Evolutionary conservation across 2,329 filamentous ascomycete genomes (phyloP).

Genomic region (Sodiomyces alkalinus): DNA sequence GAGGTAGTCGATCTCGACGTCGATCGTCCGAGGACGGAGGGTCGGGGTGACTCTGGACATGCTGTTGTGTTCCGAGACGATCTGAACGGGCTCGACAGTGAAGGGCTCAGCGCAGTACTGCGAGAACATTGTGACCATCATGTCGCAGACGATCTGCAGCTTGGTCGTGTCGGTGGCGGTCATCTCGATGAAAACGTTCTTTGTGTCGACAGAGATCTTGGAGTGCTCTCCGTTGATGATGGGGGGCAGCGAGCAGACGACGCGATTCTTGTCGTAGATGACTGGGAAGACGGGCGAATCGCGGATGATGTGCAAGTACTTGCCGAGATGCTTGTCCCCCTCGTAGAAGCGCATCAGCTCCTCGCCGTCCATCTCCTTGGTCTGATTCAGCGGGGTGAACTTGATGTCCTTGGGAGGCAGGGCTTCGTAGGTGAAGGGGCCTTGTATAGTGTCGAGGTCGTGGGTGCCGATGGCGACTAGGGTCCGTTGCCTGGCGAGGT

Average conservation of each 20-base stretch:
- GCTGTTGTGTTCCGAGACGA: slow-evolving; percentile 82
- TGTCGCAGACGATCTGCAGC: slow-evolving; percentile 87
- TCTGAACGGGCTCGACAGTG: slow-evolving; percentile 85
- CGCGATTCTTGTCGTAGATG: slow-evolving; percentile 77
- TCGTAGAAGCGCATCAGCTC: slow-evolving; percentile 93
- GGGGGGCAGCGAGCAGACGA: slow-evolving; percentile 84
- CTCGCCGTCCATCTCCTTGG: slow-evolving; percentile 69
- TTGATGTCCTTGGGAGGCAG: slow-evolving; percentile 81
- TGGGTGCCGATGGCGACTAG: slow-evolving; percentile 96
- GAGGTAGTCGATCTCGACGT: slow-evolving; percentile 83
- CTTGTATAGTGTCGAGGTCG: slow-evolving; percentile 83
- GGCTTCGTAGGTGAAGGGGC: slow-evolving; percentile 94
- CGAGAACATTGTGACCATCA: slow-evolving; percentile 95
- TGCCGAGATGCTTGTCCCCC: slow-evolving; percentile 81
- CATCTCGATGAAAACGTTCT: slow-evolving; percentile 92
- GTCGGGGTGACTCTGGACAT: slow-evolving; percentile 70
- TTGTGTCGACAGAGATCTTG: slow-evolving; percentile 85
- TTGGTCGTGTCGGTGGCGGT: slow-evolving; percentile 94
- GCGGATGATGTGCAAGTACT: slow-evolving; percentile 85
- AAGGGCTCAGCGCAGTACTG: slow-evolving; percentile 77
- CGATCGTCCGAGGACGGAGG: slow-evolving; percentile 58
- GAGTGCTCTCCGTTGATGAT: slow-evolving; percentile 98
- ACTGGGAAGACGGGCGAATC: slow-evolving; percentile 91
- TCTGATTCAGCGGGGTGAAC: slow-evolving; percentile 84
- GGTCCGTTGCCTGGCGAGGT: slow-evolving; percentile 82